These are phyloP conservation scores for Cajanus cajan DNA, from an alignment of 306 rosid genomes.

Conservation along the genomic window DNA sequence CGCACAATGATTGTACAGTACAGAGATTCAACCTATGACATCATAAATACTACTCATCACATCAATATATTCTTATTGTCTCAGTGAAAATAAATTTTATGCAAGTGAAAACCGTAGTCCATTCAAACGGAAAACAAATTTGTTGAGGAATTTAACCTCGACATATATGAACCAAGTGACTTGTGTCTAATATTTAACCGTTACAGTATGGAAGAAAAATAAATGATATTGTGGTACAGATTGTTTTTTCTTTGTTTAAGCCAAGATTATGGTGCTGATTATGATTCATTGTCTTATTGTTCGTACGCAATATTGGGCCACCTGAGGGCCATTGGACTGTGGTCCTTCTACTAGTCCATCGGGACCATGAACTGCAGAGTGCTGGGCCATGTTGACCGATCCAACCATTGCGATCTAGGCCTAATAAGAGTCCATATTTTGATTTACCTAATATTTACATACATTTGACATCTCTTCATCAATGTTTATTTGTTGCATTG, in stretches of 20 bases:
- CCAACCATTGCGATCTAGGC: slow-evolving; percentile 25
- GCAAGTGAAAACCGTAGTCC: neutral
- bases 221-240: neutral
- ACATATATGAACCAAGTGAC: neutral
- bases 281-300: neutral
- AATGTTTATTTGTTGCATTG: neutral
- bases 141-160: neutral
- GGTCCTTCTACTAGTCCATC: slow-evolving; percentile 15
- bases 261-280: neutral
- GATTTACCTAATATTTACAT: neutral
- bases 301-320: slow-evolving; percentile 37
- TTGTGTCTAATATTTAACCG: neutral
- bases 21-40: no score
- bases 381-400: slow-evolving; percentile 37
- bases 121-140: neutral
- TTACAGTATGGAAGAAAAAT: neutral
- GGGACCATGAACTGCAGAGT: slow-evolving; percentile 35
- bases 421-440: slow-evolving; percentile 45
- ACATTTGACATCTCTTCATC: neutral
- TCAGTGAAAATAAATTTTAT: neutral
- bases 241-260: neutral
- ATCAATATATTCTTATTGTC: neutral
- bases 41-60: no score
- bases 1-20: no score
- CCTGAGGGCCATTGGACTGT: slow-evolving; percentile 30